A percentile compares a stretch with the other conserved stretches of the same genome.
These are phyloP conservation scores for Lodderomyces beijingensis DNA, from an alignment of 1,139 yeast genomes.

Conservation along the genomic window DNA sequence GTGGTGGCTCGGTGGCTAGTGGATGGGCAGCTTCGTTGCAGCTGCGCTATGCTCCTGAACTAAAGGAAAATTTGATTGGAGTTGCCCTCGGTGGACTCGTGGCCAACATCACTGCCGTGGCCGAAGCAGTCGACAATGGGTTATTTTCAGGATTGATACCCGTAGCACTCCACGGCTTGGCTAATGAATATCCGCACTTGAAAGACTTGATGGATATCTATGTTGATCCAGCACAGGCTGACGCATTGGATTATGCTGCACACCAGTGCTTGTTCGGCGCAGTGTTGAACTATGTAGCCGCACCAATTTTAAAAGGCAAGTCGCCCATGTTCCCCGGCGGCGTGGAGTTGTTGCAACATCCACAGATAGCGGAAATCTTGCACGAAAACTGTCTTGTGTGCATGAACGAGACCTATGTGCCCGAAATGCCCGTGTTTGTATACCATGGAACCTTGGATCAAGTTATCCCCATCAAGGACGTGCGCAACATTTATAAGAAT, in stretches of 20 bases:
- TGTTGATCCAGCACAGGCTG: conserved; percentile 1
- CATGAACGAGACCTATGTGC: conserved; percentile 15
- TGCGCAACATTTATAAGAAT: conserved; percentile 21
- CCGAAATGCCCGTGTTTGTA: conserved; percentile 30
- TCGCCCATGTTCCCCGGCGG: conserved; percentile 17
- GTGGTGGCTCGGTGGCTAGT: conserved; percentile 33
- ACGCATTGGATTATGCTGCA: conserved; percentile 12
- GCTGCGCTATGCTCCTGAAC: conserved; percentile 29
- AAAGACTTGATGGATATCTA: background rate
- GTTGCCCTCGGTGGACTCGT: conserved; percentile 30
- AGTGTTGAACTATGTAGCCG: conserved; percentile 10
- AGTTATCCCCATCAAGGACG: conserved; percentile 24
- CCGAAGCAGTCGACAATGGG: conserved; percentile 19
- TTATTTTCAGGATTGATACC: conserved; percentile 24
- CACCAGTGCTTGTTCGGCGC: conserved; percentile 14
- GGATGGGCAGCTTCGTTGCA: conserved; percentile 33
- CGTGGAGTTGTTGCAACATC: conserved; percentile 14
- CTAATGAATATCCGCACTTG: conserved; percentile 18
- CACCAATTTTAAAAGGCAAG: conserved; percentile 15
- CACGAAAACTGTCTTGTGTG: conserved; percentile 21
- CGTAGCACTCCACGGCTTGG: conserved; percentile 24
- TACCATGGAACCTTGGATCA: conserved; percentile 29
- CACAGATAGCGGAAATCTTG: conserved; percentile 14
- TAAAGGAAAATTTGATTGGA: conserved; percentile 22
- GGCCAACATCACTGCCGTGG: conserved; percentile 20